Evolutionary conservation across 2,329 filamentous ascomycete species (phyloP).

Genomic region (Gaeumannomyces sp.): DNA sequence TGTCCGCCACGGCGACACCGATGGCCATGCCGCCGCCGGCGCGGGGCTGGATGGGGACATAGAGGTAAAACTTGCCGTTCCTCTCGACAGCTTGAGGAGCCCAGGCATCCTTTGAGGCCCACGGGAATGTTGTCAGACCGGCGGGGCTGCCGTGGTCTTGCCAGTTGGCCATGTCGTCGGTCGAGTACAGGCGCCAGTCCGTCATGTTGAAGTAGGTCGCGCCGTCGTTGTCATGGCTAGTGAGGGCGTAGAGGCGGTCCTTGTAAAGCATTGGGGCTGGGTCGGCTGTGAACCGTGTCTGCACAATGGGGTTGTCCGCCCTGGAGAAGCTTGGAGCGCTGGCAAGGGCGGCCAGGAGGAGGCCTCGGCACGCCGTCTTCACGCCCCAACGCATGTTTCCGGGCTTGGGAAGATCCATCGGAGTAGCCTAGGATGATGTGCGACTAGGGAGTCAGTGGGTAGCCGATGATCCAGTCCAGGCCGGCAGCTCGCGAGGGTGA

Average conservation of each 20-base stretch:
- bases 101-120: slow-evolving; percentile 30
- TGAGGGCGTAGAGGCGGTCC: slow-evolving; percentile 24
- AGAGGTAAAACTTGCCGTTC: slow-evolving; percentile 29
- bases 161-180: slow-evolving; percentile 30
- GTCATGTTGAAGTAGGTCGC: slow-evolving; percentile 22
- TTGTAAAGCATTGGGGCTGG: slow-evolving; percentile 25
- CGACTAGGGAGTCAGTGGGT: not conserved
- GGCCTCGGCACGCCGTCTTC: not conserved
- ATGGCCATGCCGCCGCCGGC: slow-evolving; percentile 21
- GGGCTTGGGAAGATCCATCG: not conserved
- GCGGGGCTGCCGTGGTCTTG: slow-evolving; percentile 22
- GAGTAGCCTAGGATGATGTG: too few relatives aligned
- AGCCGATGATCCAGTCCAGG: not conserved
- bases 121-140: slow-evolving; percentile 24
- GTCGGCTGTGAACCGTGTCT: slow-evolving; percentile 16
- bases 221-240: slow-evolving; percentile 25
- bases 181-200: slow-evolving; percentile 28
- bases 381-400: not conserved
- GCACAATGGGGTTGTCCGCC: slow-evolving; percentile 15
- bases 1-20: slow-evolving; percentile 28
- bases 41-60: slow-evolving; percentile 20
- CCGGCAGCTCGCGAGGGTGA: not conserved
- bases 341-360: not conserved
- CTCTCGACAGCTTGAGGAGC: slow-evolving; percentile 25
- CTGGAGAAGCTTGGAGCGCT: not conserved